Evolutionary conservation across 108 stramenopile species (phyloP), one percentile per base, ranked within the genome.

Genomic region (Parietichytrium sp.): DNA sequence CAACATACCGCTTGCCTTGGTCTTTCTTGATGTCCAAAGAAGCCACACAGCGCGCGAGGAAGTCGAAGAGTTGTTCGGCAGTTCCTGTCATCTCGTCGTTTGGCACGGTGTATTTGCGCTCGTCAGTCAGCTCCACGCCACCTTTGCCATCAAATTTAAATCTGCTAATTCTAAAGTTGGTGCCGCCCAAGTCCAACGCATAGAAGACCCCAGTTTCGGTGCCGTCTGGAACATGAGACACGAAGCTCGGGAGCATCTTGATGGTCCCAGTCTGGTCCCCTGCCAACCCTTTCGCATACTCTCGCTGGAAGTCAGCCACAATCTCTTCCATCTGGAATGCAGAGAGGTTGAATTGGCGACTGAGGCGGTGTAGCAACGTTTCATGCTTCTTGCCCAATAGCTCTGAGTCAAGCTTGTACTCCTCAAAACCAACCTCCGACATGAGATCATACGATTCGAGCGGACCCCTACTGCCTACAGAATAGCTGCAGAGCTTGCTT

Each of bases 151-250:
- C 78, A 15, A 82, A 16, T 0, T 23, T 13, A 18, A 80, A 79
- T 12, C 36, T 54, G 26, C 16, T 8, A 20, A 82, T n/a, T 23
- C 82, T 29, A 20, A 82, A 48, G 72, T 82, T 82, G 72, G 82
- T 51, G 3, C 82, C 82, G 23, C 82, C 82, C 50, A 82, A 16
- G 50, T 82, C 82, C 12, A 82, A 29, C 4, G 38, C 55, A 26
- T 38, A 82, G 10, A 3, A 77, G 42, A 26, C 50, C 38, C 82
- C 82, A 29, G n/a, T 79, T 45, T 82, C 82, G 36, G 38, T 12
- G 27, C 82, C 53, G 3, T 38, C 77, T 48, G 79, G 82, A 2
- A 80, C 26, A 16, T 82, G 25, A 10, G 30, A 23, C 13, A 82
- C 25, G 50, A 45, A 47, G 20, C 36, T 51, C 38, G 38, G 42